Base-by-base conservation (phyloP, 1,284 basidiomycete genomes). In the Cerioporus squamosus region DNA sequence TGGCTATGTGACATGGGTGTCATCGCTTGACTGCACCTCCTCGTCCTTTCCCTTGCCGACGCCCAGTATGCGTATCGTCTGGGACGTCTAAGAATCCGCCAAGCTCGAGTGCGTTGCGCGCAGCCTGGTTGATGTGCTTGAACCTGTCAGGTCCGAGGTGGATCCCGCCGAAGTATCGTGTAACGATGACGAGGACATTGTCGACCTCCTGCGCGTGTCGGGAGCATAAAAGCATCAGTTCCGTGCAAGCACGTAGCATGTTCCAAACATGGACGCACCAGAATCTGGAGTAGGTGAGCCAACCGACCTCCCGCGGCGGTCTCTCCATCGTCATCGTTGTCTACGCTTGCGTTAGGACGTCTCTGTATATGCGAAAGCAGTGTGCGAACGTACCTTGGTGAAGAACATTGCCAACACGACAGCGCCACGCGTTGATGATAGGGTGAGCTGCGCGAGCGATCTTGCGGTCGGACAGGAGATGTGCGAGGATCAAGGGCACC, bases 241-340 rank as follows among this genome's bases (percentile, higher is more conserved):
- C 24, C 20, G 23, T 22, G 44, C 15, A n/a, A 29, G 23, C 4
- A 18, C 18, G 26, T 15, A 17, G 40, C n/a, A n/a, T n/a, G n/a
- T 31, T 12, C 52, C 5, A 44, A 20, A 14, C 20, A 38, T 5
- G 33, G 7, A 70, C 86, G 49, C 58, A 92, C 94, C 52, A 97
- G 73, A 43, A 97, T 94, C 61, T 95, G 93, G 6, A 97, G 75
- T 1, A 97, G 80, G 72, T 97, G 94, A 1, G 91, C 92, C 23
- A 97, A 75, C 3, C 95, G 84, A 31, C 89, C 86, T 6, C 95
- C 95, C 7, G 95, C 95, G 1, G 94, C 94, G 0, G 90, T 88
- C 75, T 98, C 95, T 1, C 94, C 93, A 62, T 97, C 93, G 61
- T 98, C 95, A 61, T 96, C 93, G 61, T 96, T 95, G 70, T 97